These are phyloP conservation scores for Sporothrix variecibatus DNA, from an alignment of 2,329 filamentous ascomycete species.

Conservation along the genomic window DNA sequence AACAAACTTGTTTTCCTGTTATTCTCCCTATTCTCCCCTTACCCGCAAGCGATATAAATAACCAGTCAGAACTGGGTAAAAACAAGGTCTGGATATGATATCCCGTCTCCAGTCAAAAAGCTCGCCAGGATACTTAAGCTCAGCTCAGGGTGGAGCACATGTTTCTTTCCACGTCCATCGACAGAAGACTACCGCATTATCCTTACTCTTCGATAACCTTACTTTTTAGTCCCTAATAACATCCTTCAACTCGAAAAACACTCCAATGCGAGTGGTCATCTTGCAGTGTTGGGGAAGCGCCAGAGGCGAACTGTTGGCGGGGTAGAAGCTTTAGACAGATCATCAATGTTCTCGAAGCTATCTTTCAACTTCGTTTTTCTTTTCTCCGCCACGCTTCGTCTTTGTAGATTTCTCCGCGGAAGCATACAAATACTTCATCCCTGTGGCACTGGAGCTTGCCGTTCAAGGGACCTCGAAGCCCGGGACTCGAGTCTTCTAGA, in stretches of 20 bases:
- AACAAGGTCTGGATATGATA: neutral
- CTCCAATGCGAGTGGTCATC: no score
- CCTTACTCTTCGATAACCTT: neutral
- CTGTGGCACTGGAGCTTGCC: neutral
- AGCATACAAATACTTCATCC: neutral
- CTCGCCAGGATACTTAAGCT: neutral
- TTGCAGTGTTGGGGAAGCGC: neutral
- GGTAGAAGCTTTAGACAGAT: neutral
- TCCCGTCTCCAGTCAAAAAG: neutral
- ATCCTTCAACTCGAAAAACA: no score
- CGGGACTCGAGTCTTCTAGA: neutral
- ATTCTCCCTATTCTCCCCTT: neutral
- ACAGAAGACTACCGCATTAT: neutral
- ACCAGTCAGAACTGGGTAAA: neutral
- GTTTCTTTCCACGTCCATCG: neutral
- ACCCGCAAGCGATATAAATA: neutral
- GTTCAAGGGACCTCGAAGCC: neutral
- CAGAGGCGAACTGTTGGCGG: neutral
- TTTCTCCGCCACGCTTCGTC: no score
- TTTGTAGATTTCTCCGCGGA: neutral
- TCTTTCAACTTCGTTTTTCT: no score
- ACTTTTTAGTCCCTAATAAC: no score
- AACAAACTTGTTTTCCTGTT: neutral
- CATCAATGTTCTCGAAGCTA: neutral
- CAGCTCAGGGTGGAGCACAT: neutral